Conservation (phyloP, 208 protist genomes). For the Hexamita inflata region DNA sequence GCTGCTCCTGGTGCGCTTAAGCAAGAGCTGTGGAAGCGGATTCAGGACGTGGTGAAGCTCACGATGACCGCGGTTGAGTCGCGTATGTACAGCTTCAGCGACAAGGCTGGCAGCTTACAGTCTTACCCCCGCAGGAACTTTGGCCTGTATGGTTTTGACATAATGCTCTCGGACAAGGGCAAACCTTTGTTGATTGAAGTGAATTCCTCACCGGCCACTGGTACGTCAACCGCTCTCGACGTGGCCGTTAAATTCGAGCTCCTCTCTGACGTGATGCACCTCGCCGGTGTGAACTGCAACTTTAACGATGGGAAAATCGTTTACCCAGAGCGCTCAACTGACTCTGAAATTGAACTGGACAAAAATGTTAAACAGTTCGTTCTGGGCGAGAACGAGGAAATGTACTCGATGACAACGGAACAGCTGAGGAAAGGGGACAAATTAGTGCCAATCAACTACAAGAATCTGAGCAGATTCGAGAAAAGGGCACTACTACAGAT, state of each 20-base stretch:
- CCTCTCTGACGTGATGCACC: neutral
- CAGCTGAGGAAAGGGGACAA: too few species aligned
- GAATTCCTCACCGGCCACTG: slow-evolving; percentile 31
- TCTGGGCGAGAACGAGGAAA: too few species aligned
- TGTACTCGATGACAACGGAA: too few species aligned
- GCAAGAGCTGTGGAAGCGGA: neutral
- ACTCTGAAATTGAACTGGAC: too few species aligned
- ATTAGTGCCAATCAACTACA: too few species aligned
- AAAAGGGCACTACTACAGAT: too few species aligned
- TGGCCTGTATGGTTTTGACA: slow-evolving; percentile 27
- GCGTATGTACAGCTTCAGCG: neutral
- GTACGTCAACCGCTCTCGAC: slow-evolving; percentile 3
- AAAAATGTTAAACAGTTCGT: too few species aligned
- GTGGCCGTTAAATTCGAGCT: neutral
- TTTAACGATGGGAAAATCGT: too few species aligned
- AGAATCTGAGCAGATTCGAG: too few species aligned
- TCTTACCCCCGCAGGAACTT: neutral
- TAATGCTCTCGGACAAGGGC: slow-evolving; percentile 20
- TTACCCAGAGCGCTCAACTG: too few species aligned
- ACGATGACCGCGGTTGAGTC: neutral
- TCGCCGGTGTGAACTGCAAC: too few species aligned
- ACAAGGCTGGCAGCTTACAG: neutral
- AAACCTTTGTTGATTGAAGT: slow-evolving; percentile 28
- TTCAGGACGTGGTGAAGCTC: neutral
- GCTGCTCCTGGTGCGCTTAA: neutral